Evolutionary conservation across 176 grass and related monocot genomes (phyloP).

Genomic region (Carex scoparia): DNA sequence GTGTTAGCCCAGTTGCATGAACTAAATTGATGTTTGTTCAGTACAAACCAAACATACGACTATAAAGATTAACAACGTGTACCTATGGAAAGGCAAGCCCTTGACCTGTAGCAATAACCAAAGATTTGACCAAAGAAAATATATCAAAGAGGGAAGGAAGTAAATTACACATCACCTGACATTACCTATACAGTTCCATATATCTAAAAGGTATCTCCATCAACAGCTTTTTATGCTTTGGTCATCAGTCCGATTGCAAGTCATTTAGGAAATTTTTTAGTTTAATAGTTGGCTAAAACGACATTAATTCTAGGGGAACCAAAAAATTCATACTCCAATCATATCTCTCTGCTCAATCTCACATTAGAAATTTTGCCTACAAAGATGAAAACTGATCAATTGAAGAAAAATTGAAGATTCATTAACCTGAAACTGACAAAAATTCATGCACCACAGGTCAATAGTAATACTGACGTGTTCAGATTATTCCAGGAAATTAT

Average conservation of each 20-base stretch:
- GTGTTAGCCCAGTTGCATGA: neutral
- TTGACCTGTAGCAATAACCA: constrained; percentile 47
- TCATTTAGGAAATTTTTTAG: neutral
- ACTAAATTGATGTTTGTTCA: neutral
- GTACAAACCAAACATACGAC: neutral
- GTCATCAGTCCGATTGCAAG: neutral
- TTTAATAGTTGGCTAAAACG: neutral
- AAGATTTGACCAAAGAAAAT: neutral
- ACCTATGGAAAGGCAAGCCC: constrained; percentile 74
- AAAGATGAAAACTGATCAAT: neutral
- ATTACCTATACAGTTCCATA: neutral
- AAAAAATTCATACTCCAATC: neutral
- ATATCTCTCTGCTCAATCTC: neutral
- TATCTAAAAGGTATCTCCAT: neutral
- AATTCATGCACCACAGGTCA: neutral
- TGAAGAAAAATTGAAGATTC: neutral
- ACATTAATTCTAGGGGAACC: neutral
- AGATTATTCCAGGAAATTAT: neutral
- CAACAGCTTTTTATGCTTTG: neutral
- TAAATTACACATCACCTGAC: neutral
- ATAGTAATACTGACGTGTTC: neutral
- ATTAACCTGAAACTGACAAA: neutral
- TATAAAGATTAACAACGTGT: constrained; percentile 56
- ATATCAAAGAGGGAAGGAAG: neutral
- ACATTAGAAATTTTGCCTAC: neutral